phyloP scores from a whole-genome alignment of 306 rosid species.

The Begonia loranthoides region DNA sequence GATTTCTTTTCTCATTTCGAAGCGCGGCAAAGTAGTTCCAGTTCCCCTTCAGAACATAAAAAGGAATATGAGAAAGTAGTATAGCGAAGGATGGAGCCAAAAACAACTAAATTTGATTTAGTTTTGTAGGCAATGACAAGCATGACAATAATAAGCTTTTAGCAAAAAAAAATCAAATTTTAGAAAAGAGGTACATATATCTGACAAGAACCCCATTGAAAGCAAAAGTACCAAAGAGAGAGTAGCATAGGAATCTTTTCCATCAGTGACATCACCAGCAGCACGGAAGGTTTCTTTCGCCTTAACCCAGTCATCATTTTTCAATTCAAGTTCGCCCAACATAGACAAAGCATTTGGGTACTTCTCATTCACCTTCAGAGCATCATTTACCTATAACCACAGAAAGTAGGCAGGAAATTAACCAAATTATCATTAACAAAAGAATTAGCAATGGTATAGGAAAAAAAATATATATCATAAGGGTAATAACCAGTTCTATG shows the following conservation, averaged over 20 bases:
- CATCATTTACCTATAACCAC: constrained; percentile 70
- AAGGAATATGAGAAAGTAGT: neutral
- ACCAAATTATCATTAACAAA: neutral
- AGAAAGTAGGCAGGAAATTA: too few species aligned
- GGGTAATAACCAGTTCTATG: constrained; percentile 75
- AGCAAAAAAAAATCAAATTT: neutral
- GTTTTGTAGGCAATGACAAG: neutral
- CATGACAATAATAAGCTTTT: neutral
- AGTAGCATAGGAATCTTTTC: constrained; percentile 86
- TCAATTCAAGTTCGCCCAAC: constrained; percentile 97
- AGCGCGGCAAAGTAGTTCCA: constrained; percentile 99
- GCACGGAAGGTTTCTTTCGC: constrained; percentile 96
- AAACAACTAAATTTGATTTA: neutral
- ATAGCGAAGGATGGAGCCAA: neutral
- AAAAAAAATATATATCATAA: constrained; percentile 7
- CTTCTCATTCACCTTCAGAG: constrained; percentile 78
- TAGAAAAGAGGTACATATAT: neutral
- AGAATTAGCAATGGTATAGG: constrained; percentile 4
- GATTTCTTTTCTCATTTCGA: constrained; percentile 95
- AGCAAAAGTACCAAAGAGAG: constrained; percentile 63
- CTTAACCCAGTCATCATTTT: constrained; percentile 98
- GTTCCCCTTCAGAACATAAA: constrained; percentile 63
- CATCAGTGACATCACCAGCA: constrained; percentile 92
- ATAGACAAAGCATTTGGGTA: constrained; percentile 87
- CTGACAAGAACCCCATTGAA: constrained; percentile 14